Percentiles rank a stretch among this genome's conserved stretches.
phyloP scores from a whole-genome alignment of 345 rosid genomes.

The Ailanthus altissimus region DNA sequence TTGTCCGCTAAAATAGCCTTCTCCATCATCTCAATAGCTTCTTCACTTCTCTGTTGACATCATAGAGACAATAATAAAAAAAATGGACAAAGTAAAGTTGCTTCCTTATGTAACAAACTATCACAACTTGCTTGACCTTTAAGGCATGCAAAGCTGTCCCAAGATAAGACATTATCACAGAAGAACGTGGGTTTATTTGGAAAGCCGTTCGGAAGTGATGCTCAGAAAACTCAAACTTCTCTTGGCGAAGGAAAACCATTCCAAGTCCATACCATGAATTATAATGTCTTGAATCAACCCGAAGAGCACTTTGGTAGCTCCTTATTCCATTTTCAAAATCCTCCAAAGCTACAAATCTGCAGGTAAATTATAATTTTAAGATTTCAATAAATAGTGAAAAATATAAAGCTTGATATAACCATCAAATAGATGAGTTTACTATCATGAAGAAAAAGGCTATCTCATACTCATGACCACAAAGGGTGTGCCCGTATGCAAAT shows the following conservation, averaged over 20 bases:
- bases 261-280: slow-evolving; percentile 99
- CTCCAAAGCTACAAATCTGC: slow-evolving; percentile 84
- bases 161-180: slow-evolving; percentile 95
- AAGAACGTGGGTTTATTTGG: slow-evolving; percentile 78
- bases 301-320: slow-evolving; percentile 89
- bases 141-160: slow-evolving; percentile 88
- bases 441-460: background rate
- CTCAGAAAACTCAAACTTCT: slow-evolving; percentile 91
- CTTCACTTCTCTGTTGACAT: slow-evolving; percentile 74
- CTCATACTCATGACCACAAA: slow-evolving; percentile 97
- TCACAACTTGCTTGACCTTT: slow-evolving; percentile 45
- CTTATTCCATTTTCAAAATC: slow-evolving; percentile 94
- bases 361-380: slow-evolving; percentile 14
- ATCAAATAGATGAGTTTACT: slow-evolving; percentile 5
- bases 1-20: slow-evolving; percentile 83
- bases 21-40: slow-evolving; percentile 92
- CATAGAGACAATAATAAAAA: slow-evolving; percentile 14
- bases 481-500: slow-evolving; percentile 94
- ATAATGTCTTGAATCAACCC: slow-evolving; percentile 91
- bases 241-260: slow-evolving; percentile 92
- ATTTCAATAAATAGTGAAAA: slow-evolving; percentile 18
- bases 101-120: slow-evolving; percentile 10
- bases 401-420: slow-evolving; percentile 17
- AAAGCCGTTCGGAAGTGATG: slow-evolving; percentile 95
- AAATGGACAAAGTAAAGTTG: background rate